A percentile compares a stretch with the other conserved stretches of the same genome.
These are phyloP conservation scores for Hirschioporus abietinus DNA, from an alignment of 768 basidiomycete species.

Conservation along the genomic window DNA sequence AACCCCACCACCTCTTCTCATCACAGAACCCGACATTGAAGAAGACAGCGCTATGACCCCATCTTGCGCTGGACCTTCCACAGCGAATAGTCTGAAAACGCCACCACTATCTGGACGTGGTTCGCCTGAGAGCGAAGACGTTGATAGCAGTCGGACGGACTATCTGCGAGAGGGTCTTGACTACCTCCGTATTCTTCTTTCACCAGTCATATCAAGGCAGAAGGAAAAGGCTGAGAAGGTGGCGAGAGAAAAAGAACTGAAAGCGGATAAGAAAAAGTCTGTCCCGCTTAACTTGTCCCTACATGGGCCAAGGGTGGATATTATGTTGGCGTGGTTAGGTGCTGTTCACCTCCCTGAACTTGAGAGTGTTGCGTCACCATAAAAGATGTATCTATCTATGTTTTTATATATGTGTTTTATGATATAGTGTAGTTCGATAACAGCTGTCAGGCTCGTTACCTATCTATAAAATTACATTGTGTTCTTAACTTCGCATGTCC, in stretches of 20 bases:
- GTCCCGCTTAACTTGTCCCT: conserved; percentile 63
- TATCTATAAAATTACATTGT: background rate
- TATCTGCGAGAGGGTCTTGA: conserved; percentile 58
- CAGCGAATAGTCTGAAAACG: conserved; percentile 9
- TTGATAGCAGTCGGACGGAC: conserved; percentile 7
- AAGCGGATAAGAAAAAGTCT: conserved; percentile 24
- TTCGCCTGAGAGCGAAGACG: conserved; percentile 4
- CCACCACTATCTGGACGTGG: background rate
- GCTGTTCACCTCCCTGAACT: conserved; percentile 76
- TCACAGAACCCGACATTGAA: conserved; percentile 19
- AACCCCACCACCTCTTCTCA: conserved; percentile 10
- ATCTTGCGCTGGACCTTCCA: conserved; percentile 18
- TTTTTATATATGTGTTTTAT: background rate
- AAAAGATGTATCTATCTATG: background rate
- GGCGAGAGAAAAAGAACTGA: conserved; percentile 39
- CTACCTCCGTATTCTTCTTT: conserved; percentile 64
- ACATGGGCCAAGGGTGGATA: conserved; percentile 82
- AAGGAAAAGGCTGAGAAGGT: conserved; percentile 50
- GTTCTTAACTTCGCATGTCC: background rate
- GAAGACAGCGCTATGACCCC: conserved; percentile 23
- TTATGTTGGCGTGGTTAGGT: conserved; percentile 80
- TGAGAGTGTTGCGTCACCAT: conserved; percentile 28
- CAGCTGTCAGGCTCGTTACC: background rate
- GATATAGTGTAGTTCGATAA: background rate
- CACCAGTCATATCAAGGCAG: conserved; percentile 63